Evolutionary conservation across 1,284 basidiomycete species (phyloP), one percentile per base, ranked within the genome.

Genomic region (Fomitopsis pinicola): DNA sequence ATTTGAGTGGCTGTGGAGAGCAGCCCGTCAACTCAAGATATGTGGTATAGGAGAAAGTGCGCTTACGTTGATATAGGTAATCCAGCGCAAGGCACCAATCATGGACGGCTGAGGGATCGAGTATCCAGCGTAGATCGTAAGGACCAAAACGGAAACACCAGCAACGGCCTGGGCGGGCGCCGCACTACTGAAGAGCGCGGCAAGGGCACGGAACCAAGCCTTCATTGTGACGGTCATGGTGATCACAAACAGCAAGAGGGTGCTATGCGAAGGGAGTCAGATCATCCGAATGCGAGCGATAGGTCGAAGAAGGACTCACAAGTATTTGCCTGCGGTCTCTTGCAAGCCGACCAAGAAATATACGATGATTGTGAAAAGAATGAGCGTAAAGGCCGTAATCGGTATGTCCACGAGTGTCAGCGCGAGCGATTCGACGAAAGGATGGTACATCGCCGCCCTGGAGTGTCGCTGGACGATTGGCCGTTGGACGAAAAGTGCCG

Each of bases 321-420:
- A 87, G 72, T 87, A 87, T 68, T 87, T 84, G n/a, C 69, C 69
- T 2, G 80, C 82, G 0, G 79, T 76, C 50, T 73, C 67, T 62
- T 84, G 81, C 6, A 92, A 74, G 7, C 82, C 81, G 42, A 84
- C 81, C 72, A 91, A 77, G 71, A 88, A 90, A 71, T 90, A 91
- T 19, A 91, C 66, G 35, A 89, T 75, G 59, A 89, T 72, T 38
- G 72, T 68, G 70, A 87, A 89, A 14, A 82, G 62, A 36, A 80
- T 58, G 28, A 80, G 70, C 8, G 80, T 86, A 35, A 79, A 44
- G 62, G 87, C 73, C 2, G 85, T 81, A 65, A 91, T 84, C 0
- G 89, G 89, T 30, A 89, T 71, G 68, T 91, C 89, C 30, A 91
- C 87, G 42, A 92, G 71, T 0, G 87, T 89, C 55, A 89, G 77